Percentiles rank a stretch among this genome's conserved stretches.
These are phyloP conservation scores for Rhodotorula sp. DNA, from an alignment of 1,284 basidiomycete species.

Conservation along the genomic window DNA sequence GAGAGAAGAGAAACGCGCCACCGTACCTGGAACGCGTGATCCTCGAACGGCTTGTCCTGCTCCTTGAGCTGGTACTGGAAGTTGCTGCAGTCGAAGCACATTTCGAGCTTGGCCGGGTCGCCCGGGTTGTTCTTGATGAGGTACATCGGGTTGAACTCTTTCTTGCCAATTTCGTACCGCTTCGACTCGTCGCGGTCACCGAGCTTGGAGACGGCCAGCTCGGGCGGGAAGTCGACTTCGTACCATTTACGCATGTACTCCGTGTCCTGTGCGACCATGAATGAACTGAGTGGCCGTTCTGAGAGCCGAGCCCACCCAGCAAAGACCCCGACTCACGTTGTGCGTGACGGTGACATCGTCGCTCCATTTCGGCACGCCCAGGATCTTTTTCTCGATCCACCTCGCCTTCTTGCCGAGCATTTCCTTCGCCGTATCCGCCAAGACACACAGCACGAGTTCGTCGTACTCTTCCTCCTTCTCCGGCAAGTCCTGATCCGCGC, in stretches of 20 bases:
- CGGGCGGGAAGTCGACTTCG: conserved; percentile 53
- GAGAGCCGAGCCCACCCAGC: no score
- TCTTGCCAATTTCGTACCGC: conserved; percentile 53
- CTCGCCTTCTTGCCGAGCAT: conserved; percentile 59
- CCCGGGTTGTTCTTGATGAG: conserved; percentile 60
- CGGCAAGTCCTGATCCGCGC: conserved; percentile 37
- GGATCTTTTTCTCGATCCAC: conserved; percentile 60
- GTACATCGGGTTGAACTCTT: conserved; percentile 59
- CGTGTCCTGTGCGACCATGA: background rate
- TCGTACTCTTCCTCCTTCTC: conserved; percentile 58
- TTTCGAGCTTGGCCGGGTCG: conserved; percentile 61
- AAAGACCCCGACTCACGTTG: conserved; percentile 46
- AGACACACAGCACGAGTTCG: conserved; percentile 61
- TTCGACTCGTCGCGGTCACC: conserved; percentile 51
- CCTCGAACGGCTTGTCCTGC: conserved; percentile 16
- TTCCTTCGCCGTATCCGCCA: conserved; percentile 61
- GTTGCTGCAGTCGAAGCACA: conserved; percentile 56
- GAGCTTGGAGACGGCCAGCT: conserved; percentile 49
- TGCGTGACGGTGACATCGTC: conserved; percentile 63
- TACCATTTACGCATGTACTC: conserved; percentile 52
- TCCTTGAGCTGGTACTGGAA: conserved; percentile 59
- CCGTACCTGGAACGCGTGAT: conserved; percentile 25
- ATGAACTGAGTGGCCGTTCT: no score
- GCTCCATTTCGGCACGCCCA: conserved; percentile 54
- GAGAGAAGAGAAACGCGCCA: no score